phyloP scores from a whole-genome alignment of 352 stramenopile species.

The Chrysophaeum taylorii region DNA sequence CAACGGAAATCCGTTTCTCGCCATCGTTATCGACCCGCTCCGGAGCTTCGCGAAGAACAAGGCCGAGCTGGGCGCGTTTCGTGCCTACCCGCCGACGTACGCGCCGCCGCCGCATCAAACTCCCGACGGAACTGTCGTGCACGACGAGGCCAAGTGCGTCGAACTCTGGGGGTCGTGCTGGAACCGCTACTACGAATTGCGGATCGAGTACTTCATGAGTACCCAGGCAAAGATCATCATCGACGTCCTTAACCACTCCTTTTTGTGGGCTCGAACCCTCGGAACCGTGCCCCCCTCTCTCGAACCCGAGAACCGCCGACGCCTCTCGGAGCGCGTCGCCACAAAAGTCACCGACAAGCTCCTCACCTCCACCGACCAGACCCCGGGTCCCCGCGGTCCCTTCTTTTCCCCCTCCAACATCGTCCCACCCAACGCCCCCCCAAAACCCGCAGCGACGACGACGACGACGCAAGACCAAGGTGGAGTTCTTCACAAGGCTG shows the following conservation, averaged over 20 bases:
- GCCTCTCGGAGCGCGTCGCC: too few relatives aligned
- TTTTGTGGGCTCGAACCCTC: conserved; percentile 77
- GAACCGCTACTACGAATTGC: conserved; percentile 76
- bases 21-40: conserved; percentile 94
- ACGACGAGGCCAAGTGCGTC: conserved; percentile 74
- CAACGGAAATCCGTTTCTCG: conserved; percentile 86
- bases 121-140: conserved; percentile 83
- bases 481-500: too few relatives aligned
- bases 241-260: conserved; percentile 77
- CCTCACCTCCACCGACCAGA: too few relatives aligned
- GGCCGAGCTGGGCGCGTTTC: conserved; percentile 90
- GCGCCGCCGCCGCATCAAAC: conserved; percentile 77
- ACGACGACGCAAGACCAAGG: too few relatives aligned
- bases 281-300: too few relatives aligned
- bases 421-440: too few relatives aligned
- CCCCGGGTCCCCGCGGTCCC: too few relatives aligned
- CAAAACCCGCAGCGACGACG: too few relatives aligned
- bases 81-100: conserved; percentile 92
- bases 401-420: too few relatives aligned
- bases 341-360: too few relatives aligned
- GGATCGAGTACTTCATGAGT: conserved; percentile 95
- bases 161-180: conserved; percentile 85
- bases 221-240: conserved; percentile 74
- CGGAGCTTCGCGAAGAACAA: conserved; percentile 76
- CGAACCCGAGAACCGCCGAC: too few relatives aligned